A percentile compares a stretch with the other conserved stretches of the same genome.
phyloP scores from a whole-genome alignment of 306 rosid genomes.

The Spatholobus suberectus region DNA sequence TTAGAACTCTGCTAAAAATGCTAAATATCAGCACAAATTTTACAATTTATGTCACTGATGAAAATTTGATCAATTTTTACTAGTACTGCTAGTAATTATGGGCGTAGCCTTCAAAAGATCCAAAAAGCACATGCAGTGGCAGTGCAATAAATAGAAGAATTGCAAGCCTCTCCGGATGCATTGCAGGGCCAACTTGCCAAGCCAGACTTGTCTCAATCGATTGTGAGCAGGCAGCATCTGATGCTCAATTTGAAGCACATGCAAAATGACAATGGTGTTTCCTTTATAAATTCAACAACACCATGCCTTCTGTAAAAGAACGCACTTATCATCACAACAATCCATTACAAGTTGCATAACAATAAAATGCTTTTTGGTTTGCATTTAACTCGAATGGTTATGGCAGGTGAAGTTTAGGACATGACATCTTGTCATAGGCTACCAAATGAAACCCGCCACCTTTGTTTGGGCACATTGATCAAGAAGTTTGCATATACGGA shows the following conservation, averaged over 20 bases:
- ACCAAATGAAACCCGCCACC: neutral
- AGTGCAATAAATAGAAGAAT: conserved; percentile 37
- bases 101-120: neutral
- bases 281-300: conserved; percentile 12
- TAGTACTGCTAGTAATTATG: neutral
- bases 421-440: neutral
- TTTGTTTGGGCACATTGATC: neutral
- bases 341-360: no score
- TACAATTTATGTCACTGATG: neutral
- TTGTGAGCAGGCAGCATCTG: conserved; percentile 30
- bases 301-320: no score
- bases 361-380: no score
- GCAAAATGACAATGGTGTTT: conserved; percentile 29
- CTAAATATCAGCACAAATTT: no score
- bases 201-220: conserved; percentile 34
- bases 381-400: no score
- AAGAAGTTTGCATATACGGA: neutral
- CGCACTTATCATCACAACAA: no score
- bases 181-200: conserved; percentile 32
- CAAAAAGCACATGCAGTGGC: conserved; percentile 32
- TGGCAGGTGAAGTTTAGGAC: no score
- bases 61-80: neutral
- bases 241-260: conserved; percentile 32
- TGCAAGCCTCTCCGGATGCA: conserved; percentile 13
- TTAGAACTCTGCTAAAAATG: neutral